Evolutionary conservation across 176 grass and related monocot species (phyloP).

Genomic region (Rhynchospora tenuis): DNA sequence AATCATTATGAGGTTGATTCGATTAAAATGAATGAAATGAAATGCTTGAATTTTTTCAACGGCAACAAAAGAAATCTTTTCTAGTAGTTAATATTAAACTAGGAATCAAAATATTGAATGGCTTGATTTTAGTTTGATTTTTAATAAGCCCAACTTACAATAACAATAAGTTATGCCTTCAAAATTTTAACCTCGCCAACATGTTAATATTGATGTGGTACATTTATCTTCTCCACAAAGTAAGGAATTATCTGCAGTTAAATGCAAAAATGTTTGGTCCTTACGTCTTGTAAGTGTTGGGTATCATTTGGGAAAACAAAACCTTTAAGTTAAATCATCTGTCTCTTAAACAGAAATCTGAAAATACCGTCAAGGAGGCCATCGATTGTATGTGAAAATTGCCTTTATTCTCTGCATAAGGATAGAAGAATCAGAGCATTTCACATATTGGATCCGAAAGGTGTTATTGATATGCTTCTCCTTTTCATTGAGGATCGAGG

Average conservation of each 20-base stretch:
- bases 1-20: background rate
- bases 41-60: background rate
- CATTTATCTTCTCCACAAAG: background rate
- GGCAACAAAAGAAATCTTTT: background rate
- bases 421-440: conserved; percentile 82
- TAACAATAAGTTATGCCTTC: background rate
- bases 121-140: background rate
- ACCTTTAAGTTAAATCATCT: background rate
- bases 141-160: background rate
- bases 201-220: background rate
- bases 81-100: background rate
- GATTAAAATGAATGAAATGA: background rate
- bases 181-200: background rate
- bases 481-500: conserved; percentile 75
- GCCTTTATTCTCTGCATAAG: conserved; percentile 74
- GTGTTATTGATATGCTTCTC: conserved; percentile 71
- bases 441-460: conserved; percentile 89
- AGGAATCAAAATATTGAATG: background rate
- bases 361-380: conserved; percentile 77
- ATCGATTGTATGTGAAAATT: conserved; percentile 93
- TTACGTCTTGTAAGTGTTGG: background rate
- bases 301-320: background rate
- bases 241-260: background rate
- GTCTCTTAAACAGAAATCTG: conserved; percentile 61
- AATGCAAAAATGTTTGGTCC: background rate